Percentiles rank a stretch among this genome's conserved stretches.
Conservation (phyloP, 176 grass and related monocot species). For the Rhynchospora breviuscula region DNA sequence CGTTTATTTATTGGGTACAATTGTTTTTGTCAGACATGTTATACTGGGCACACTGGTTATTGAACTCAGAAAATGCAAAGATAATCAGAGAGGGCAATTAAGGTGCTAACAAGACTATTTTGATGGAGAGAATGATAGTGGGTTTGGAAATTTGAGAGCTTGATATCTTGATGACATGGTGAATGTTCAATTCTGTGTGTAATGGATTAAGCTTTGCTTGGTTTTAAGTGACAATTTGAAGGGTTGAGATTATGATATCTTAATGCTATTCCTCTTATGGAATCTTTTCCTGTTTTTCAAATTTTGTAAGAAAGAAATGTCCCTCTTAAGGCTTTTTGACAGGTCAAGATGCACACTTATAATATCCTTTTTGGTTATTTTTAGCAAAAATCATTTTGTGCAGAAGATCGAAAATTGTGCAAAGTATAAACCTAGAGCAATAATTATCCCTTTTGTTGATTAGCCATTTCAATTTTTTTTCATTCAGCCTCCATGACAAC, state of each 20-base stretch:
- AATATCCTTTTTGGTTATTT: background rate
- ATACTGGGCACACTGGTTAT: background rate
- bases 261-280: background rate
- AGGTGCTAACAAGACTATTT: background rate
- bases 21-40: background rate
- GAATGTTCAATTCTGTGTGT: background rate
- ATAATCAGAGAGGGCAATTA: background rate
- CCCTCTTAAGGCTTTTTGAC: background rate
- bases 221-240: background rate
- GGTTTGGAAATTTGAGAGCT: background rate
- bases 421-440: background rate
- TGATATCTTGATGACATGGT: background rate
- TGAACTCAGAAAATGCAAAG: background rate
- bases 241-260: background rate
- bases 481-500: conserved; percentile 31
- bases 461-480: background rate
- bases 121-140: background rate
- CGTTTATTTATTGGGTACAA: background rate
- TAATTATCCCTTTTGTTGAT: background rate
- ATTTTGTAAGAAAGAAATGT: background rate
- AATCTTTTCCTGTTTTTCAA: background rate
- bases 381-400: background rate
- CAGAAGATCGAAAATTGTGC: background rate
- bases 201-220: background rate
- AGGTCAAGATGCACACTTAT: background rate